A percentile compares a stretch with the other conserved stretches of the same genome.
These are phyloP conservation scores for Colletotrichum chrysophilum DNA, from an alignment of 2,329 filamentous ascomycete species.

Conservation along the genomic window DNA sequence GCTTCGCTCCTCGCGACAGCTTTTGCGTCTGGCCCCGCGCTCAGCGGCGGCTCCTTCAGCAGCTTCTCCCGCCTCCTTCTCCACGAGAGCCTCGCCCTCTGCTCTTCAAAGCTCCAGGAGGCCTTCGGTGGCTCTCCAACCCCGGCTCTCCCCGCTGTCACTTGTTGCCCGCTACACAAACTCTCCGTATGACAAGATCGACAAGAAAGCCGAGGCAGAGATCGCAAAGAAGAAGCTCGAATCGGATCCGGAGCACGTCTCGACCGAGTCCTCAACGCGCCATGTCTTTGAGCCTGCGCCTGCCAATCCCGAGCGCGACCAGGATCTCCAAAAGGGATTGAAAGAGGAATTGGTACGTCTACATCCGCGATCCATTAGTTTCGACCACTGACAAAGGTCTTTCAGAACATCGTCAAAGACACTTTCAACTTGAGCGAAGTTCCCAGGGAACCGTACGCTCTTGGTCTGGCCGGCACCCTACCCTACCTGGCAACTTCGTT, in stretches of 20 bases:
- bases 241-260: slow-evolving; percentile 64
- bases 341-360: slow-evolving; percentile 60
- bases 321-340: slow-evolving; percentile 38
- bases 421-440: slow-evolving; percentile 70
- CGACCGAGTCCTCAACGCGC: slow-evolving; percentile 60
- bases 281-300: slow-evolving; percentile 49
- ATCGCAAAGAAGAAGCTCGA: slow-evolving; percentile 61
- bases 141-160: neutral
- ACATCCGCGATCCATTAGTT: neutral
- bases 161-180: slow-evolving; percentile 25
- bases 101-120: slow-evolving; percentile 10
- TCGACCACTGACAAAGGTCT: neutral
- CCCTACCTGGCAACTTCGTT: slow-evolving; percentile 87
- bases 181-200: slow-evolving; percentile 41
- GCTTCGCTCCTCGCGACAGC: slow-evolving; percentile 32
- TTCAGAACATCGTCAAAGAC: slow-evolving; percentile 68
- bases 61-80: neutral
- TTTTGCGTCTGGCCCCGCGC: slow-evolving; percentile 27
- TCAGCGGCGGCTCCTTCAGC: neutral
- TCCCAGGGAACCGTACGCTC: slow-evolving; percentile 69
- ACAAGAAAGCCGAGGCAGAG: slow-evolving; percentile 62
- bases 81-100: neutral
- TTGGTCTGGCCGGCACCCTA: slow-evolving; percentile 79
- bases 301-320: slow-evolving; percentile 20
- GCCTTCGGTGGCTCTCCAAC: slow-evolving; percentile 9